A percentile compares a stretch with the other conserved stretches of the same genome.
Evolutionary conservation across 1,284 basidiomycete species (phyloP).

Genomic region (Puccinia coronata): DNA sequence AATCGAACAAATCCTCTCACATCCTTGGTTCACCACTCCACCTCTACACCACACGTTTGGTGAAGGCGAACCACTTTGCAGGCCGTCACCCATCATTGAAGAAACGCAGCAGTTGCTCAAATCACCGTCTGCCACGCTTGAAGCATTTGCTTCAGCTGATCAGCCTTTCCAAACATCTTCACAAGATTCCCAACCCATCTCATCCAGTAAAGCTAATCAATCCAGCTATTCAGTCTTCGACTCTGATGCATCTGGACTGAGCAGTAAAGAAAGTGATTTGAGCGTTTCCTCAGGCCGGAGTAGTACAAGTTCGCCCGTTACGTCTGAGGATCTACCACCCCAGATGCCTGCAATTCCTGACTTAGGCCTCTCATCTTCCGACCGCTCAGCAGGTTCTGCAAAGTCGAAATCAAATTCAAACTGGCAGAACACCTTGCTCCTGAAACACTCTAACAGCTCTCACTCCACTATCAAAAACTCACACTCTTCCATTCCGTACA

Average conservation of each 20-base stretch:
- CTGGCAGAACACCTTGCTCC: neutral
- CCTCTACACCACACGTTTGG: conserved; percentile 53
- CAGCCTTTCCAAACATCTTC: conserved; percentile 48
- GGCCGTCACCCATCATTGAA: conserved; percentile 43
- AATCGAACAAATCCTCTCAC: conserved; percentile 81
- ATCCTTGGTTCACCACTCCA: conserved; percentile 80
- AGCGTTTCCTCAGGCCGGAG: conserved; percentile 55
- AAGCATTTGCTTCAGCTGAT: conserved; percentile 51
- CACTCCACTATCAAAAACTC: conserved; percentile 48
- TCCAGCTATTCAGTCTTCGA: neutral
- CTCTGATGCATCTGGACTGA: conserved; percentile 52
- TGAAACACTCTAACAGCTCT: conserved; percentile 44
- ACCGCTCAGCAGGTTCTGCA: conserved; percentile 50
- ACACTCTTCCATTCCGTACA: conserved; percentile 14
- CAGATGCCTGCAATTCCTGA: conserved; percentile 40
- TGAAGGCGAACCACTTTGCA: conserved; percentile 30
- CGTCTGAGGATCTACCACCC: conserved; percentile 53
- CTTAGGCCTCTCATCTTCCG: conserved; percentile 23
- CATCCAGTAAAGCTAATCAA: conserved; percentile 15
- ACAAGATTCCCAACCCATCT: neutral
- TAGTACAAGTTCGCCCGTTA: conserved; percentile 54
- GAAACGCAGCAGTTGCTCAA: conserved; percentile 39
- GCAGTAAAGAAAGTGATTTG: conserved; percentile 54
- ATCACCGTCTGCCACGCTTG: conserved; percentile 44
- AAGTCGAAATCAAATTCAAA: conserved; percentile 28